Evolutionary conservation across 345 rosid genomes (phyloP).

Genomic region (Xanthoceras sorbifolium): DNA sequence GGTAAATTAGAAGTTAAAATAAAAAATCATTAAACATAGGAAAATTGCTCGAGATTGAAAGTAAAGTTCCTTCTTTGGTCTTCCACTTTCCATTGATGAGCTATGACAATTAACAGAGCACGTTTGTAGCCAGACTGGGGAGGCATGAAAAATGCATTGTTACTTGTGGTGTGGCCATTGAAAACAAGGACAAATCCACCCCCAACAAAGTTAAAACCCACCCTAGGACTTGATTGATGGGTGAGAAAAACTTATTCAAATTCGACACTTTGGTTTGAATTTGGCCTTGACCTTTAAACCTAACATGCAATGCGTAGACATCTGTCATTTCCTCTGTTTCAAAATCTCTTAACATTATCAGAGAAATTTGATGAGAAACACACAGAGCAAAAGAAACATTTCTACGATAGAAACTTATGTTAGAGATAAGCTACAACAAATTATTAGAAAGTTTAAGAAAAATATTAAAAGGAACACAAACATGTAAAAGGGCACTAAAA

Average conservation of each 20-base stretch:
- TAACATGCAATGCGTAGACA: neutral
- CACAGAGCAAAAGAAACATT: too few relatives aligned
- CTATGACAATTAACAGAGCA: neutral
- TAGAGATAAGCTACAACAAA: conserved; percentile 33
- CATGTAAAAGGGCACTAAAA: conserved; percentile 15
- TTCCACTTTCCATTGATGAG: neutral
- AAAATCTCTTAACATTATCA: neutral
- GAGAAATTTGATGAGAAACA: neutral
- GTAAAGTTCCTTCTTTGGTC: neutral
- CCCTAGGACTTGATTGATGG: conserved; percentile 9
- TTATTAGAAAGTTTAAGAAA: conserved; percentile 22
- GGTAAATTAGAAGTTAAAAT: neutral
- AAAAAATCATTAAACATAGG: too few relatives aligned
- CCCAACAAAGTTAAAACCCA: neutral
- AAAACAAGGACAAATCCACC: neutral
- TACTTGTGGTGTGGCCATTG: neutral
- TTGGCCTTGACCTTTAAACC: neutral
- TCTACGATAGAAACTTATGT: conserved; percentile 18
- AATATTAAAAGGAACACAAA: conserved; percentile 16
- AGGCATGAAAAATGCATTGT: neutral
- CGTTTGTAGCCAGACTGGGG: neutral
- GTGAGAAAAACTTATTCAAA: neutral
- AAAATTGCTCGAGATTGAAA: neutral
- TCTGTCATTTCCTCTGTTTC: neutral
- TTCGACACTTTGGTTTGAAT: neutral